Conservation (phyloP, 148 eudicot species). For the Rhododendron simsii region DNA sequence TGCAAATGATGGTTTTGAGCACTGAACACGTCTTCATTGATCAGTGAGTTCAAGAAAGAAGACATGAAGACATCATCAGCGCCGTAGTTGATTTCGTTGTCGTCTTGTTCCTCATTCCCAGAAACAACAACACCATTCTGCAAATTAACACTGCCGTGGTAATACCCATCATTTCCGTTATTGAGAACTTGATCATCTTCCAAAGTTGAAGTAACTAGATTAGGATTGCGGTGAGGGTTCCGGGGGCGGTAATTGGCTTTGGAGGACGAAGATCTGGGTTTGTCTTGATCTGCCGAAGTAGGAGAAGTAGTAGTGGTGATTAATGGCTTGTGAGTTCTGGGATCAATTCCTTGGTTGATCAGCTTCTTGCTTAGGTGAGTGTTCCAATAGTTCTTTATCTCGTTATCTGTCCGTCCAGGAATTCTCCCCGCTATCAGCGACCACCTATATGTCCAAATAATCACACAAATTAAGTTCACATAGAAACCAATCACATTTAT, state of each 20-base stretch:
- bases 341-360: constrained; percentile 62
- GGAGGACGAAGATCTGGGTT: constrained; percentile 11
- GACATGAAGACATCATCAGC: constrained; percentile 33
- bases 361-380: constrained; percentile 65
- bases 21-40: constrained; percentile 36
- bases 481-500: neutral
- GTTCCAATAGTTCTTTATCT: constrained; percentile 70
- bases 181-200: neutral
- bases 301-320: neutral
- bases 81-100: constrained; percentile 11
- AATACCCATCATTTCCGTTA: constrained; percentile 7
- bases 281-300: neutral
- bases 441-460: constrained; percentile 31
- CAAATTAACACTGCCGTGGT: neutral
- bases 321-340: constrained; percentile 60
- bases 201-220: neutral
- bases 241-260: neutral
- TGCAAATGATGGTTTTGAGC: constrained; percentile 16
- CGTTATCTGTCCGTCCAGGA: constrained; percentile 65
- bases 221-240: constrained; percentile 1
- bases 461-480: neutral
- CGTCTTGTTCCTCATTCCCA: constrained; percentile 2
- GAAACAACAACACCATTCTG: constrained; percentile 9
- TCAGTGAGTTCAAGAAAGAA: constrained; percentile 47
- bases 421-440: constrained; percentile 64